These are phyloP conservation scores for Venturia effusa DNA, from an alignment of 2,329 filamentous ascomycete species.

Conservation along the genomic window DNA sequence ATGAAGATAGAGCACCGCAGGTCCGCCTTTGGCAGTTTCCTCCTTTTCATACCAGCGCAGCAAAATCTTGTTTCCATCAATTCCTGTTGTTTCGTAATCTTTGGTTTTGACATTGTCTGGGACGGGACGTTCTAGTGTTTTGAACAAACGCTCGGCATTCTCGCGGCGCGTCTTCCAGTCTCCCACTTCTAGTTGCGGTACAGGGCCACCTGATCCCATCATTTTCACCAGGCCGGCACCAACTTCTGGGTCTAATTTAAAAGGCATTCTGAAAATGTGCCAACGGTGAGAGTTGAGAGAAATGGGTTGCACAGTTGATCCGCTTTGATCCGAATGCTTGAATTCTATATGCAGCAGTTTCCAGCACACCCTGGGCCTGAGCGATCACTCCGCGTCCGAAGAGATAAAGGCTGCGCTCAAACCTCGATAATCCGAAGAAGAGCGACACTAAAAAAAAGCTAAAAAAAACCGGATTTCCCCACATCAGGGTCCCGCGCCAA, in stretches of 20 bases:
- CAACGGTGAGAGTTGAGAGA: not conserved
- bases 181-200: not conserved
- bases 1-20: slow-evolving; percentile 23
- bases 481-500: too few species aligned
- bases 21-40: not conserved
- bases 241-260: slow-evolving; percentile 8
- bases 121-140: not conserved
- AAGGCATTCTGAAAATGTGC: not conserved
- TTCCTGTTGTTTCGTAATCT: not conserved
- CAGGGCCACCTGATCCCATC: not conserved
- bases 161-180: slow-evolving; percentile 6
- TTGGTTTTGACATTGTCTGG: not conserved
- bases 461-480: too few species aligned
- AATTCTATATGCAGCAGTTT: not conserved
- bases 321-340: not conserved
- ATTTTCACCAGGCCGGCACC: not conserved
- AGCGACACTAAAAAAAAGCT: too few species aligned
- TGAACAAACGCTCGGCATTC: not conserved
- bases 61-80: slow-evolving; percentile 4
- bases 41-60: slow-evolving; percentile 5
- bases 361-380: not conserved
- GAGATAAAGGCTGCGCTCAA: not conserved
- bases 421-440: too few species aligned
- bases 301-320: not conserved
- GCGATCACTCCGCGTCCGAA: not conserved